Conservation (phyloP, 73 alveolate genomes). For the Stentor coeruleus region DNA sequence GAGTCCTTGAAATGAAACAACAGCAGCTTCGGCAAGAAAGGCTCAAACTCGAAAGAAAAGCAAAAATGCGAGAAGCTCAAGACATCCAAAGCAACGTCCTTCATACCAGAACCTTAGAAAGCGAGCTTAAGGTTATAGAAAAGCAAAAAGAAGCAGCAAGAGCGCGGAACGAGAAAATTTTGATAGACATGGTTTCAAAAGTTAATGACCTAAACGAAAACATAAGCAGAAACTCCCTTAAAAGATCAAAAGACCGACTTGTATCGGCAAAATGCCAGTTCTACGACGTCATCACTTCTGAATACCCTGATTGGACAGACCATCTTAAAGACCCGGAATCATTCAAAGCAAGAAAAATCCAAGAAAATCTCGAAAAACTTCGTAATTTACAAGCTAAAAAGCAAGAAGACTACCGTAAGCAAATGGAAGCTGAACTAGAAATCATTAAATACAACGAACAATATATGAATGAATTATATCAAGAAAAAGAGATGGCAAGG, state of each 20-base stretch:
- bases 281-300: background rate
- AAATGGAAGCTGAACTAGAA: background rate
- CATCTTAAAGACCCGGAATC: background rate
- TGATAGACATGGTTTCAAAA: background rate
- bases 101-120: background rate
- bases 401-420: background rate
- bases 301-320: constrained; percentile 6
- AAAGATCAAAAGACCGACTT: background rate
- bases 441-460: background rate
- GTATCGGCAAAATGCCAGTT: background rate
- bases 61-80: constrained; percentile 8
- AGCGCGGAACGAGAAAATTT: constrained; percentile 13
- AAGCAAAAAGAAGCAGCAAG: background rate
- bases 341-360: background rate
- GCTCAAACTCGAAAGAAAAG: constrained; percentile 24
- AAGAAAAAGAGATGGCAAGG: background rate
- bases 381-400: background rate
- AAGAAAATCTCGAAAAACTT: background rate
- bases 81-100: constrained; percentile 8
- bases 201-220: background rate
- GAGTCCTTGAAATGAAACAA: background rate
- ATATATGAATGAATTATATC: background rate
- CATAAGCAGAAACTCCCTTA: background rate
- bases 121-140: background rate
- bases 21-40: constrained; percentile 8